Conservation (phyloP, 495 filamentous ascomycete species). For the Podospora sp. region DNA sequence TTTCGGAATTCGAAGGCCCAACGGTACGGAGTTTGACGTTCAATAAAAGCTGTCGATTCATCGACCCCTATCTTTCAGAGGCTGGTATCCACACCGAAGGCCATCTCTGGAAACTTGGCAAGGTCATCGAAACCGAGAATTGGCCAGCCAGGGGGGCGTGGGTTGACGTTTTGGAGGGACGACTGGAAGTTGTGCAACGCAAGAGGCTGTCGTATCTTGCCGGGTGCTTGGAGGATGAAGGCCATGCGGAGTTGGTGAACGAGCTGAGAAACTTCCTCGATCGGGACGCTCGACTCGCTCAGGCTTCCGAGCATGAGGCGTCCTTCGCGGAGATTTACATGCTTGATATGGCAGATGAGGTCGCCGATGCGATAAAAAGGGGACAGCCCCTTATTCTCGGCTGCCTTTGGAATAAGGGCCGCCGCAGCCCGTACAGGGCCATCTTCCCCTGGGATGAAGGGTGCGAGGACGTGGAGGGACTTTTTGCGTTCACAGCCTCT, state of each 20-base stretch:
- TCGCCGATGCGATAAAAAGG: background rate
- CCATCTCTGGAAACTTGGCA: slow-evolving; percentile 37
- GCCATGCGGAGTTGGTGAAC: background rate
- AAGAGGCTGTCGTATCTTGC: background rate
- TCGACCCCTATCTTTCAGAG: slow-evolving; percentile 27
- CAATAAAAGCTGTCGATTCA: slow-evolving; percentile 40
- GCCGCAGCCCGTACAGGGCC: background rate
- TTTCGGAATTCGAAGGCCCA: slow-evolving; percentile 34
- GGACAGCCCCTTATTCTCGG: background rate
- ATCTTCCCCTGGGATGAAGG: background rate
- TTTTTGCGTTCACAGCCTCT: background rate
- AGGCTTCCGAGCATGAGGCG: background rate
- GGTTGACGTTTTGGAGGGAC: background rate
- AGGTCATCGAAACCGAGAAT: slow-evolving; percentile 24
- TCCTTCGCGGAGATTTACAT: background rate
- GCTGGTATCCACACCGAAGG: slow-evolving; percentile 32
- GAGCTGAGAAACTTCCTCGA: background rate
- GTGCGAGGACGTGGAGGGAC: background rate
- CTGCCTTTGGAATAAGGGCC: background rate
- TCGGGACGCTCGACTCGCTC: background rate
- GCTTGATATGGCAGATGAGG: background rate
- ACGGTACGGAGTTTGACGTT: slow-evolving; percentile 33
- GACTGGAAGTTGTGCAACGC: background rate
- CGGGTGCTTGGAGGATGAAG: background rate
- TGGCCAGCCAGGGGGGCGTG: background rate